Conservation (phyloP, 306 rosid species). For the Malus fusca region DNA sequence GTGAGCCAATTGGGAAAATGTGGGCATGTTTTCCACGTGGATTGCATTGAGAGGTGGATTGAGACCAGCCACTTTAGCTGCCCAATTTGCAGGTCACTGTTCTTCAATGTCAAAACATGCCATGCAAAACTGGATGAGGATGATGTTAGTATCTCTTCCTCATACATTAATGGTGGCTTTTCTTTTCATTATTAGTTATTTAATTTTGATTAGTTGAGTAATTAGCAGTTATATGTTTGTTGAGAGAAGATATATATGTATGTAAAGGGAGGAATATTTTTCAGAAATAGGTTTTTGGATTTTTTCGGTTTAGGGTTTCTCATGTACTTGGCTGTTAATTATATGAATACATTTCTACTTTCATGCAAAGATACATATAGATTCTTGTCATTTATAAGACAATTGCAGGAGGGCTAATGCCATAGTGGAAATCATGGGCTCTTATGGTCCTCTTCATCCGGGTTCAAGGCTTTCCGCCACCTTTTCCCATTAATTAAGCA, state of each 20-base stretch:
- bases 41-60: slow-evolving; percentile 70
- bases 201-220: not conserved
- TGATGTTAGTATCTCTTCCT: not conserved
- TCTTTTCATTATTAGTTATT: slow-evolving; percentile 8
- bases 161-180: slow-evolving; percentile 9
- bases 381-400: not conserved
- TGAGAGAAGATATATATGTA: not conserved
- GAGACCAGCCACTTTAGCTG: slow-evolving; percentile 50
- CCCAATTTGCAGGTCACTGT: slow-evolving; percentile 68
- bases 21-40: slow-evolving; percentile 55
- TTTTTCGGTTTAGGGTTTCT: not conserved
- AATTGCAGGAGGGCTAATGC: too few relatives aligned
- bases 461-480: too few relatives aligned
- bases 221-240: not conserved
- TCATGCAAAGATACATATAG: not conserved
- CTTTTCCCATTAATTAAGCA: not conserved
- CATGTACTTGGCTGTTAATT: not conserved
- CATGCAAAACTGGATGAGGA: slow-evolving; percentile 6
- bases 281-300: not conserved
- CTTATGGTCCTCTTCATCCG: too few relatives aligned
- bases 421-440: too few relatives aligned
- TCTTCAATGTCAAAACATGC: slow-evolving; percentile 16
- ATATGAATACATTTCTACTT: not conserved
- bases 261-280: not conserved
- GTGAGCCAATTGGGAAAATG: slow-evolving; percentile 51